Evolutionary conservation across 208 protist genomes (phyloP).

Genomic region (Leishmania turanica): DNA sequence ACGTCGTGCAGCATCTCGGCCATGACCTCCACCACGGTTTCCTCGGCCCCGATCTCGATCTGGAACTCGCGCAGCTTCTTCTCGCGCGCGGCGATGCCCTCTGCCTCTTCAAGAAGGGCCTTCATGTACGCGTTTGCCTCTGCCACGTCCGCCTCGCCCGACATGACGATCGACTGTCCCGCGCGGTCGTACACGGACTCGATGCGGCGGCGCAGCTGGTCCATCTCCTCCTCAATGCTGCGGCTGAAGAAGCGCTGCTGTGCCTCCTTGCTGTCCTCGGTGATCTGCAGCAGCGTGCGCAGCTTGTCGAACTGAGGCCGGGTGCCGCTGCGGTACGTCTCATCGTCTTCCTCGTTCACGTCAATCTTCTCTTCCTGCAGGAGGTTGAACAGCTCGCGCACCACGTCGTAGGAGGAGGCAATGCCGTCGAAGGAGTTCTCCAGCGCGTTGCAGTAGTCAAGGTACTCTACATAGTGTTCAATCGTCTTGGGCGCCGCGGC

Average conservation of each 20-base stretch:
- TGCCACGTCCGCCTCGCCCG: conserved; percentile 79
- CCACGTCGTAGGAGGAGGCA: conserved; percentile 87
- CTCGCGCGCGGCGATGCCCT: conserved; percentile 83
- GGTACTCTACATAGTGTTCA: conserved; percentile 93
- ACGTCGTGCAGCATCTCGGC: conserved; percentile 92
- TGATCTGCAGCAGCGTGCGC: conserved; percentile 85
- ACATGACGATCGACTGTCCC: conserved; percentile 87
- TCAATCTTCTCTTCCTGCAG: conserved; percentile 90
- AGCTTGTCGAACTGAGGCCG: conserved; percentile 93
- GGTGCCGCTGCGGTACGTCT: conserved; percentile 92
- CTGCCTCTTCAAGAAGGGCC: conserved; percentile 74
- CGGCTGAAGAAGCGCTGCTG: conserved; percentile 92
- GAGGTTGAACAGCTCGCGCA: conserved; percentile 88
- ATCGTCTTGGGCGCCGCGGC: conserved; percentile 82
- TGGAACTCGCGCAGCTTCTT: conserved; percentile 91
- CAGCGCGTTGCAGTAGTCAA: conserved; percentile 84
- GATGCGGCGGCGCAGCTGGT: conserved; percentile 86
- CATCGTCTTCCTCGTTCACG: conserved; percentile 86
- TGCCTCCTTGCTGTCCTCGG: conserved; percentile 88
- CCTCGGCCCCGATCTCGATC: conserved; percentile 87
- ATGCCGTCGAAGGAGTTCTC: conserved; percentile 82
- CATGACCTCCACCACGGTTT: conserved; percentile 92
- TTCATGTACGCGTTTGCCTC: conserved; percentile 87
- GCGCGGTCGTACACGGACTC: conserved; percentile 87
- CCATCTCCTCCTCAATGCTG: conserved; percentile 94